Percentiles rank a stretch among this genome's conserved stretches.
phyloP scores from a whole-genome alignment of 768 basidiomycete species.

The Mycena epipterygia region DNA sequence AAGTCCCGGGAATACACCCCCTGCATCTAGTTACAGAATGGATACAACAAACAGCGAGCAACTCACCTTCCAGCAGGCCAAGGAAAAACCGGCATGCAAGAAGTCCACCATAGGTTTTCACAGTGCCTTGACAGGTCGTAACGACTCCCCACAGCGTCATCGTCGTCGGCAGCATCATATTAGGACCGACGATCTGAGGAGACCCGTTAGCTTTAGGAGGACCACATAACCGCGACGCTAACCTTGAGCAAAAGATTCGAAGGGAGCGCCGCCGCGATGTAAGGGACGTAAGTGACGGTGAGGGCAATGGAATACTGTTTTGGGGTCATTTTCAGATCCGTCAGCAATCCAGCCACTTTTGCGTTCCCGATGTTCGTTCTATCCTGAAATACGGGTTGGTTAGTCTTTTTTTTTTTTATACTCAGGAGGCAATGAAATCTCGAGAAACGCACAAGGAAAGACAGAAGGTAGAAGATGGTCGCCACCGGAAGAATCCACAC shows the following conservation, averaged over 20 bases:
- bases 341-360: constrained; percentile 70
- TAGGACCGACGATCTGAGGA: neutral
- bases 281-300: constrained; percentile 64
- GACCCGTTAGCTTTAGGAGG: neutral
- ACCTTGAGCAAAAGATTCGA: neutral
- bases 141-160: neutral
- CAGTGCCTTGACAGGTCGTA: neutral
- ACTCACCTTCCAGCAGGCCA: neutral
- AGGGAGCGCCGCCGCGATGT: constrained; percentile 49
- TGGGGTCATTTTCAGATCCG: constrained; percentile 62
- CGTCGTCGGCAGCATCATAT: neutral
- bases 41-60: neutral
- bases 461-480: constrained; percentile 43
- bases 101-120: neutral
- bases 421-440: neutral
- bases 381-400: too few species aligned
- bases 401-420: too few species aligned
- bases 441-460: neutral
- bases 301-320: constrained; percentile 63
- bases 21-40: neutral
- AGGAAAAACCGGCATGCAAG: neutral
- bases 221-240: neutral
- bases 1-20: neutral
- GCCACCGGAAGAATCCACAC: constrained; percentile 62
- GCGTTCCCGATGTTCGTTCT: constrained; percentile 59